These are phyloP conservation scores for Podospora australis DNA, from an alignment of 495 filamentous ascomycete species.

Conservation along the genomic window DNA sequence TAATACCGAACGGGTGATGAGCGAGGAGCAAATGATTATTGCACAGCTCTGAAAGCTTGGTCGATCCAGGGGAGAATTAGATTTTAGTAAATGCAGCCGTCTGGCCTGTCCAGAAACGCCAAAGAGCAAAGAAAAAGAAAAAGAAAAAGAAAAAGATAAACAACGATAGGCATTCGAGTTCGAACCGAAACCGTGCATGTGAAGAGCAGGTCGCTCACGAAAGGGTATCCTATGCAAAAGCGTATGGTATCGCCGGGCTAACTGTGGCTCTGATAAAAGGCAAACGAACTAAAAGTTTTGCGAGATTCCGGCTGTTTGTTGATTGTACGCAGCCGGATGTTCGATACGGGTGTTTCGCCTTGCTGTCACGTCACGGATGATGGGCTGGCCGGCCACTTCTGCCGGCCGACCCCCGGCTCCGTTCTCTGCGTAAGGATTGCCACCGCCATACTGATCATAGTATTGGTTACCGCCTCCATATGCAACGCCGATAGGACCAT, in stretches of 20 bases:
- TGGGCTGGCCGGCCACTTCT: constrained; percentile 68
- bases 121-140: background rate
- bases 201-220: too few species aligned
- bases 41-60: background rate
- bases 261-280: too few species aligned
- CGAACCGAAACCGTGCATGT: too few species aligned
- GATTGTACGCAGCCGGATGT: constrained; percentile 76
- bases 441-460: constrained; percentile 49
- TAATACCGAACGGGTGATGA: background rate
- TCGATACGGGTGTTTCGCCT: constrained; percentile 91
- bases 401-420: constrained; percentile 28
- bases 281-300: constrained; percentile 74
- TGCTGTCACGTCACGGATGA: constrained; percentile 90
- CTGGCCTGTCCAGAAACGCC: constrained; percentile 7
- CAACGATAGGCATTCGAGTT: background rate
- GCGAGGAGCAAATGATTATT: background rate
- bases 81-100: constrained; percentile 3
- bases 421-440: constrained; percentile 39
- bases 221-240: constrained; percentile 1
- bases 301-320: constrained; percentile 93
- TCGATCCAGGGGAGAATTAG: constrained; percentile 1
- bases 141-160: constrained; percentile 1
- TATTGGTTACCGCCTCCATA: constrained; percentile 37
- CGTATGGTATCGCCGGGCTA: background rate
- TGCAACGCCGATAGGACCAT: constrained; percentile 47